Evolutionary conservation across 2,329 filamentous ascomycete species (phyloP), one percentile per base, ranked within the genome.

Genomic region (Arthrobotrys sinensis): DNA sequence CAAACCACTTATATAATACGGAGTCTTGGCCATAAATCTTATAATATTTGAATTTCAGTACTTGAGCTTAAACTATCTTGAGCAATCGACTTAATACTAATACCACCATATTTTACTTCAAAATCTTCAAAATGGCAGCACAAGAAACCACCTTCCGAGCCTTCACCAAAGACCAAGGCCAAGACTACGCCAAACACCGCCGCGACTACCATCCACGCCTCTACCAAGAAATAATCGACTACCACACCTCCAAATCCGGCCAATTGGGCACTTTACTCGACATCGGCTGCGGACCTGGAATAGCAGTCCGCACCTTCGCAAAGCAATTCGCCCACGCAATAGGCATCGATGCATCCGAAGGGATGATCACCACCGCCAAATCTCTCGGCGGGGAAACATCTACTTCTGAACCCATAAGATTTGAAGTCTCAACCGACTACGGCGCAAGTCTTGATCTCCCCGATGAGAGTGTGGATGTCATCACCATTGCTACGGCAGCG

Each of bases 281-380:
- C 77, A 83, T 90, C 4, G 89, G 89, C 36, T 89, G 88, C 80
- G 88, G 89, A 0, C 88, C 89, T 0, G 89, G 89, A 3, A 86
- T 82, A 11, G 87, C 86, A 0, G 85, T 85, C 0, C 85, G 86
- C 1, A 84, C 83, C 4, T 84, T 90, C 0, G 86, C 86, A 0
- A 82, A 83, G 0, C 84, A 84, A 38, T 90, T 90, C 80, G 71
- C 81, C 0, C 81, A 84, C 28, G 86, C 84, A 6, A 82, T 87
- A 14, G 89, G 88, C 4, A 80, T 88, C 11, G 89, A 90, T 78
- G 85, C 88, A 0, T 86, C 86, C 1, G 83, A 84, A 12, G 86
- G 85, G 48, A 90, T 90, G 89, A 87, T 90, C 62, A 81, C 75
- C 11, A 84, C 85, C 0, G 88, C 88, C 2, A 83, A 83, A 0